These are phyloP conservation scores for Aspergillus baeticus DNA, from an alignment of 495 filamentous ascomycete genomes.

Conservation along the genomic window DNA sequence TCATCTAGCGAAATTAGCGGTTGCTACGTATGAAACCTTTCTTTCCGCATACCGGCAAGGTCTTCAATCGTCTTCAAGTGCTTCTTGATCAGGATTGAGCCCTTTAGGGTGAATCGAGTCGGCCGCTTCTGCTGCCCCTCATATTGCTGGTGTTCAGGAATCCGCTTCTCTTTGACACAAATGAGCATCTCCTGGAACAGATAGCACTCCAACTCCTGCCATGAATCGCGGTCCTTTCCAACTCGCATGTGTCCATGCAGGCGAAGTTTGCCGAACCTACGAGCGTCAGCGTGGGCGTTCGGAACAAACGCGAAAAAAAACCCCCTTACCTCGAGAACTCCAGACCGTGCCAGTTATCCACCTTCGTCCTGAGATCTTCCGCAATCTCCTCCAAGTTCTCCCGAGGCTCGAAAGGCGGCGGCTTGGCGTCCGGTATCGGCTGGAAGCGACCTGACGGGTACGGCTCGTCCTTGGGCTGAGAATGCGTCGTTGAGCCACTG, in stretches of 20 bases:
- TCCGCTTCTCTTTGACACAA: slow-evolving; percentile 96
- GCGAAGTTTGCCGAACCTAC: slow-evolving; percentile 88
- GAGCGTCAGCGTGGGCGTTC: slow-evolving; percentile 13
- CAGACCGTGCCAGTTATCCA: slow-evolving; percentile 99
- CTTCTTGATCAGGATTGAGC: slow-evolving; percentile 98
- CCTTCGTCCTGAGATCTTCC: slow-evolving; percentile 77
- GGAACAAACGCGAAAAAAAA: not conserved
- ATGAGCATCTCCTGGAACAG: slow-evolving; percentile 99
- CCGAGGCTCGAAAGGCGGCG: slow-evolving; percentile 43
- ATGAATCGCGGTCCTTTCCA: slow-evolving; percentile 93
- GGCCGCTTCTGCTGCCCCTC: slow-evolving; percentile 56
- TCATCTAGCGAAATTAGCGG: slow-evolving; percentile 55
- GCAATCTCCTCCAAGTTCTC: slow-evolving; percentile 83
- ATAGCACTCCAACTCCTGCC: slow-evolving; percentile 98
- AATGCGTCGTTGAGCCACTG: slow-evolving; percentile 53
- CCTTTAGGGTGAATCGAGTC: slow-evolving; percentile 86
- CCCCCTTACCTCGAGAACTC: slow-evolving; percentile 77
- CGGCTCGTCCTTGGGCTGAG: slow-evolving; percentile 50
- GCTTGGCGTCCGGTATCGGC: slow-evolving; percentile 31
- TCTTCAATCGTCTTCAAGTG: slow-evolving; percentile 90
- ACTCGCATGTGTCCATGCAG: slow-evolving; percentile 90
- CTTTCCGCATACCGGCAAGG: slow-evolving; percentile 40
- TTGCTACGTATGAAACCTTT: not conserved
- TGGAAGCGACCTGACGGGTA: slow-evolving; percentile 31
- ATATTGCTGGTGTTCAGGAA: slow-evolving; percentile 49